Base-by-base conservation (phyloP, 805 yeast species). In the Zygoascus biomembranicola region DNA sequence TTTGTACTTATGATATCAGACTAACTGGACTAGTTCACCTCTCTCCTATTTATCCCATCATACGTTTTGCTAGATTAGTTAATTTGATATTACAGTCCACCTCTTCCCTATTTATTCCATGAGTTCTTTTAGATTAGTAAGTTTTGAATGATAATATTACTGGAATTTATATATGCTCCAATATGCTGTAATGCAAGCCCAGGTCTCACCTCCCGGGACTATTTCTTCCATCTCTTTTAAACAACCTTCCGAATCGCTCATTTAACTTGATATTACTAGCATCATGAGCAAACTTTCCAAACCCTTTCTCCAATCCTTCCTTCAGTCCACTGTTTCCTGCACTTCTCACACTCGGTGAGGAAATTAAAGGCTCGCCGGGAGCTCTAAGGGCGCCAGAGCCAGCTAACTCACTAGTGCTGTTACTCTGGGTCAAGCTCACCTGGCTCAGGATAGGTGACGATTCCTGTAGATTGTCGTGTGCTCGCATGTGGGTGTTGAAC, bases 171-270 rank as follows among this genome's bases (percentile, higher is more conserved):
- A 18, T n/a, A 42, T 42, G 44, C 44, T 14, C 3, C n/a, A 37
- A 8, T 37, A 14, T 37, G 42, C 42, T 37, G 44, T 19, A 3
- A 42, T 42, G 20, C 20, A 16, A 42, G 8, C 20, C 16, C 13
- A 18, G 13, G 44, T 42, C 13, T 16, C 20, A 46, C 16, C 47
- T 44, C 10, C 47, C 26, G 11, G 49, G 49, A 46, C 49, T 46
- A 16, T 46, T 46, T 16, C 41, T 46, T n/a, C 63, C 64, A 47
- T 67, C 69, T 54, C 75, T 70, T 54, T 76, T 73, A 64, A 79
- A 79, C 50, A 79, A 69, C 54, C 84, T 79, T 8, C 88, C 87
- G 55, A 85, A 75, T 56, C 73, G 79, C 62, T 84, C 89, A 63
- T 83, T 83, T 52, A 85, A 64, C 60, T 78, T 82, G 64, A 73